These are phyloP conservation scores for Crithidia sp. DNA, from an alignment of 208 protist species.

Conservation along the genomic window DNA sequence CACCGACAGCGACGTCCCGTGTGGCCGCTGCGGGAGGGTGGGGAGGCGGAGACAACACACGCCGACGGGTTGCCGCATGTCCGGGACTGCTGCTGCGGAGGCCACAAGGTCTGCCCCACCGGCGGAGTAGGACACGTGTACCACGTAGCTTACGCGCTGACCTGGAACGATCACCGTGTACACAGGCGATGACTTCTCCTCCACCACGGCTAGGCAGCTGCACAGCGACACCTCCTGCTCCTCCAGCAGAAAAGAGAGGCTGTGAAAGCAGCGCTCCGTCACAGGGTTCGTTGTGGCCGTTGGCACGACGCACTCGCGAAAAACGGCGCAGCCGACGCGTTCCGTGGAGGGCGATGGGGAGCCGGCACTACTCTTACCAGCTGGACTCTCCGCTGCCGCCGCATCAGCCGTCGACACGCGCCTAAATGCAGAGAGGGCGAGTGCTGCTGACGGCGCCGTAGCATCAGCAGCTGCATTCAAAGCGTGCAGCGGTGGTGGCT, in stretches of 20 bases:
- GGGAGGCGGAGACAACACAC: slow-evolving; percentile 13
- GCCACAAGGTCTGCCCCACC: slow-evolving; percentile 7
- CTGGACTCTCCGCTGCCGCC: too few relatives aligned
- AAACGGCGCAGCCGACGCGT: slow-evolving; percentile 19
- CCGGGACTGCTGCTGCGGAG: not conserved
- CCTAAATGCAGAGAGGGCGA: slow-evolving; percentile 70
- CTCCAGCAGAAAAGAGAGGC: slow-evolving; percentile 17
- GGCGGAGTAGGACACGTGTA: slow-evolving; percentile 14
- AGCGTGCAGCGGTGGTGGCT: slow-evolving; percentile 8
- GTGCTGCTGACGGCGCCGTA: slow-evolving; percentile 41
- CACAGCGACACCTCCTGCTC: not conserved
- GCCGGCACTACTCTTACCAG: not conserved
- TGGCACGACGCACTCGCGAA: slow-evolving; percentile 46
- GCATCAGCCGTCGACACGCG: slow-evolving; percentile 21
- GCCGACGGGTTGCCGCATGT: slow-evolving; percentile 11
- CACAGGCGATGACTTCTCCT: slow-evolving; percentile 12
- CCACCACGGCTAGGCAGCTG: slow-evolving; percentile 14
- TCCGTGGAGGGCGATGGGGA: not conserved
- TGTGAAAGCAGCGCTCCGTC: slow-evolving; percentile 34
- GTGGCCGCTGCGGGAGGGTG: slow-evolving; percentile 5
- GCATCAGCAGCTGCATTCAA: slow-evolving; percentile 16
- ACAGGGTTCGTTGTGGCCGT: slow-evolving; percentile 7
- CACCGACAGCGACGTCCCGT: slow-evolving; percentile 17
- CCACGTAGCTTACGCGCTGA: slow-evolving; percentile 9
- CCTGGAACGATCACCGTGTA: slow-evolving; percentile 23